phyloP scores from a whole-genome alignment of 1,139 yeast species.

The Suhomyces guaymorum region DNA sequence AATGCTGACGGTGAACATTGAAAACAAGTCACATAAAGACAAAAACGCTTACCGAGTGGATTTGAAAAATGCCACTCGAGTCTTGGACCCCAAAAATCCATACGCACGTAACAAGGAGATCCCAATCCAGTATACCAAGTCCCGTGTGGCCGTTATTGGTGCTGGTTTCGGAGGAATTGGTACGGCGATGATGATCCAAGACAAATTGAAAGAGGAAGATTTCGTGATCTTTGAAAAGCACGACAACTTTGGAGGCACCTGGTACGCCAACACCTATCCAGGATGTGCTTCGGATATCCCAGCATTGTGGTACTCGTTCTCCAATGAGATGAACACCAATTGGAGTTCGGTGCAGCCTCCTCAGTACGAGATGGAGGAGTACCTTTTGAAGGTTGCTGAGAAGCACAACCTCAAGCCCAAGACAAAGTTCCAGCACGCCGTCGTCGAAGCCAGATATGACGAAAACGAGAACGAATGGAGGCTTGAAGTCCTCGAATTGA shows the following conservation, averaged over 20 bases:
- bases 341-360: slow-evolving; percentile 52
- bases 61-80: slow-evolving; percentile 29
- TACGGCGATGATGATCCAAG: slow-evolving; percentile 31
- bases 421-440: slow-evolving; percentile 31
- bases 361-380: slow-evolving; percentile 50
- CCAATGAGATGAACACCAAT: slow-evolving; percentile 39
- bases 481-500: slow-evolving; percentile 32
- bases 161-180: slow-evolving; percentile 52
- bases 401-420: slow-evolving; percentile 35
- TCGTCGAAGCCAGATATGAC: slow-evolving; percentile 32
- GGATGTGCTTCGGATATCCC: slow-evolving; percentile 58
- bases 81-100: slow-evolving; percentile 27
- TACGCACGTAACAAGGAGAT: slow-evolving; percentile 19
- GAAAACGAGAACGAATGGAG: slow-evolving; percentile 41
- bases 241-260: slow-evolving; percentile 52
- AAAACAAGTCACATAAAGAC: slow-evolving; percentile 34
- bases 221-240: slow-evolving; percentile 47
- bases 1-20: slow-evolving; percentile 30
- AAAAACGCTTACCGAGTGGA: slow-evolving; percentile 36
- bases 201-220: slow-evolving; percentile 34
- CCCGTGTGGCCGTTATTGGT: slow-evolving; percentile 45
- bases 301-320: slow-evolving; percentile 49
- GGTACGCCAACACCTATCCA: slow-evolving; percentile 57
- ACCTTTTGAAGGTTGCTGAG: slow-evolving; percentile 41
- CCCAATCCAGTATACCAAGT: slow-evolving; percentile 26